These are phyloP conservation scores for Didymellaceae sp. DNA, from an alignment of 2,329 filamentous ascomycete species.

Conservation along the genomic window DNA sequence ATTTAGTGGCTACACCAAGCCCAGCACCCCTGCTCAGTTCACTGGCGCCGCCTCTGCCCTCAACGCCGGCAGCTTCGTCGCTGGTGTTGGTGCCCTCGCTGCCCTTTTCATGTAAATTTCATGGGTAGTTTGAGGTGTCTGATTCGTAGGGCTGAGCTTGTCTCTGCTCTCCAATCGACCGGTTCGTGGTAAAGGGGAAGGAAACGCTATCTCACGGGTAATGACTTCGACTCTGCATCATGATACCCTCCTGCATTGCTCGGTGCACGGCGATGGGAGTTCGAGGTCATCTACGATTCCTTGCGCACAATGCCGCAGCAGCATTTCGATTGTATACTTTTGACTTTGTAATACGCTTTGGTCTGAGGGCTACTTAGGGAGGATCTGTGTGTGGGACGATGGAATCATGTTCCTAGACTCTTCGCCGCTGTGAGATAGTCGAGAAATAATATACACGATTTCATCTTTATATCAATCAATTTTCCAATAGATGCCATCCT, in stretches of 20 bases:
- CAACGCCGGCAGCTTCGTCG: conserved; percentile 60
- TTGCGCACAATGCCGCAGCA: conserved; percentile 34
- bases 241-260: conserved; percentile 40
- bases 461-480: conserved; percentile 32
- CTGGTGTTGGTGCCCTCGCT: conserved; percentile 58
- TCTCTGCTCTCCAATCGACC: conserved; percentile 8
- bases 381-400: conserved; percentile 47
- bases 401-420: conserved; percentile 45
- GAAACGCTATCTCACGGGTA: conserved; percentile 39
- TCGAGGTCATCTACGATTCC: conserved; percentile 33
- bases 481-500: too few species aligned
- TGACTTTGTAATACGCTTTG: conserved; percentile 43
- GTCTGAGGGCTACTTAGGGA: conserved; percentile 40
- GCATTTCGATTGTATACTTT: conserved; percentile 46
- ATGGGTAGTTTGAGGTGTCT: conserved; percentile 21
- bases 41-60: conserved; percentile 60
- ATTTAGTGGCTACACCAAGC: conserved; percentile 35
- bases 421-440: conserved; percentile 31
- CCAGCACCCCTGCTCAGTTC: conserved; percentile 47
- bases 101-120: conserved; percentile 52
- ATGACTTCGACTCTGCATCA: conserved; percentile 43
- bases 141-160: conserved; percentile 17
- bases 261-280: conserved; percentile 39
- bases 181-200: conserved; percentile 23
- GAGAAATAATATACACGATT: conserved; percentile 44